These are phyloP conservation scores for Cryptococcus hybrid DNA, from an alignment of 1,284 basidiomycete genomes.

Conservation along the genomic window DNA sequence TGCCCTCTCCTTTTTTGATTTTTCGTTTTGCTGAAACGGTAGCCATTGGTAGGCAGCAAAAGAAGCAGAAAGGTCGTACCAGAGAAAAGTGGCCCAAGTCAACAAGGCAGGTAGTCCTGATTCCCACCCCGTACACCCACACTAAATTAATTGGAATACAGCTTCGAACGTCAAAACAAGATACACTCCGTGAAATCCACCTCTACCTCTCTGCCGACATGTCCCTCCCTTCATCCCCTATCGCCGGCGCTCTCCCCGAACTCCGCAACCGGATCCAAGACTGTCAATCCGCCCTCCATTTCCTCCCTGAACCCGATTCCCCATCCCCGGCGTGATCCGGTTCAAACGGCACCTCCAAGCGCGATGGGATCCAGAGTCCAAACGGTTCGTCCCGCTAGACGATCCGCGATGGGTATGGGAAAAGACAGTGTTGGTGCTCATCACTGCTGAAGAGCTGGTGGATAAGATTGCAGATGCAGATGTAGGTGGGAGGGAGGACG, in stretches of 20 bases:
- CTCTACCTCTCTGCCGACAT: constrained; percentile 45
- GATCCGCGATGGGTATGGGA: constrained; percentile 49
- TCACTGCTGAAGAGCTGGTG: constrained; percentile 41
- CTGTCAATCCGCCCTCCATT: constrained; percentile 28
- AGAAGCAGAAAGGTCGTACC: constrained; percentile 40
- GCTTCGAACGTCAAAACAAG: constrained; percentile 43
- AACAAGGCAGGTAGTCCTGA: constrained; percentile 27
- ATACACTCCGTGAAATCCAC: constrained; percentile 45
- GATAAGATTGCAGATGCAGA: constrained; percentile 29
- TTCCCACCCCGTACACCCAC: too few relatives aligned
- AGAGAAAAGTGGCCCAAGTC: constrained; percentile 35
- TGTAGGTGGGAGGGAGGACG: too few relatives aligned
- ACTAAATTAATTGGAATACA: constrained; percentile 10
- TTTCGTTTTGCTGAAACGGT: neutral
- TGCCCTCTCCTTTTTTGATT: too few relatives aligned
- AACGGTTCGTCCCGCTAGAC: constrained; percentile 38
- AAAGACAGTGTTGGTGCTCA: constrained; percentile 31
- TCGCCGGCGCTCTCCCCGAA: constrained; percentile 42
- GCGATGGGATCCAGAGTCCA: constrained; percentile 26
- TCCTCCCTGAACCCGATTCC: constrained; percentile 25
- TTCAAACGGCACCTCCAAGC: constrained; percentile 43
- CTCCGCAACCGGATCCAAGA: constrained; percentile 33
- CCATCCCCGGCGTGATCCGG: constrained; percentile 33
- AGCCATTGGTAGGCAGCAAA: constrained; percentile 24
- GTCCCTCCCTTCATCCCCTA: constrained; percentile 29